Percentiles rank a stretch among this genome's conserved stretches.
Evolutionary conservation across 495 filamentous ascomycete species (phyloP).

Genomic region (Zalerion maritima): DNA sequence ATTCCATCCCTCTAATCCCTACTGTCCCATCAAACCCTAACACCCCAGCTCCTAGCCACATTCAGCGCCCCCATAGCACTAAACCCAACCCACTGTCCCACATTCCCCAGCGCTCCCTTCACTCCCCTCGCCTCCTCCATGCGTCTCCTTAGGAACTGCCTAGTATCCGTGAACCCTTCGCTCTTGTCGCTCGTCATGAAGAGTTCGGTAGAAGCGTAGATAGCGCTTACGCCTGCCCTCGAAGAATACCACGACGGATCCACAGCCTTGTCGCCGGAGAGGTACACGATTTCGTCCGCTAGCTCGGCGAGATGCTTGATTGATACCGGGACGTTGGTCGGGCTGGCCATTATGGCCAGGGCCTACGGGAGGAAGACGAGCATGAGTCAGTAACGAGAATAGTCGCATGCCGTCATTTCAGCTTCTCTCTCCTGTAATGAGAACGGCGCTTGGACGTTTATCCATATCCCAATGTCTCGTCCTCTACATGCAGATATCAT

Average conservation of each 20-base stretch:
- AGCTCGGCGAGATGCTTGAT: constrained; percentile 65
- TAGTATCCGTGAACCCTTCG: constrained; percentile 53
- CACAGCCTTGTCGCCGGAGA: constrained; percentile 68
- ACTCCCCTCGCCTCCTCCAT: constrained; percentile 52
- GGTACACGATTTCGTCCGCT: constrained; percentile 73
- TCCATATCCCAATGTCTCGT: too few species aligned
- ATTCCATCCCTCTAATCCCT: too few species aligned
- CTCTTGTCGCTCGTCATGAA: constrained; percentile 84
- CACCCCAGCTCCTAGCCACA: constrained; percentile 48
- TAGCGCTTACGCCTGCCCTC: constrained; percentile 54
- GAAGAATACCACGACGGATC: constrained; percentile 88
- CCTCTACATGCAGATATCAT: too few species aligned
- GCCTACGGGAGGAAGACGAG: constrained; percentile 37
- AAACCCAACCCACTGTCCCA: constrained; percentile 65
- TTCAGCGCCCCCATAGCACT: constrained; percentile 49
- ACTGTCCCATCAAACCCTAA: constrained; percentile 31
- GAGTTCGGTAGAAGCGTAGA: constrained; percentile 77
- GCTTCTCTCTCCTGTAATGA: too few species aligned
- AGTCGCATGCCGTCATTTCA: too few species aligned
- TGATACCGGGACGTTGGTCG: constrained; percentile 58
- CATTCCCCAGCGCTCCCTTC: constrained; percentile 40
- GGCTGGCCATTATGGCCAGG: constrained; percentile 74
- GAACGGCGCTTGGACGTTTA: too few species aligned
- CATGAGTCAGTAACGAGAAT: neutral
- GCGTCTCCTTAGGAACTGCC: constrained; percentile 60